Evolutionary conservation across 225 moss, liverwort and hornwort genomes (phyloP), one percentile per base, ranked within the genome.

Genomic region (Lunularia cruciata): DNA sequence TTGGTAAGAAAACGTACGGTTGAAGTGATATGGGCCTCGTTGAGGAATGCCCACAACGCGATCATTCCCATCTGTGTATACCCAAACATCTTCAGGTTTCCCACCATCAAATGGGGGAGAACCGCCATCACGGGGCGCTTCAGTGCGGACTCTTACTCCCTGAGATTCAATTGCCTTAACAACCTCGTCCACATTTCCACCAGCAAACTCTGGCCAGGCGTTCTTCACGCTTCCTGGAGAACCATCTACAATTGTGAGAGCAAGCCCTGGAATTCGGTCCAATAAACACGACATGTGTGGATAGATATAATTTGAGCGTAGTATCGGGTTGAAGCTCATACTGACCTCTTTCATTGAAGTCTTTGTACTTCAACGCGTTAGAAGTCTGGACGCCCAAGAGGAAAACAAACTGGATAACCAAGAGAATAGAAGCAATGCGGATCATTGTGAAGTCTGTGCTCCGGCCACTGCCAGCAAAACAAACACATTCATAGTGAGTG

Each of bases 91-190:
- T n/a, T 62, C 37, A 20, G 37, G 37, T 38, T 23, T 22, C 1
- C 61, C 61, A 40, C n/a, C 20, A 40, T 19, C 16, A 22, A 40
- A 23, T 7, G 61, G 61, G n/a, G 61, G 61, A 3, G 61, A 62
- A 32, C 30, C 30, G 13, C 40, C 40, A 15, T 58, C 57, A 58
- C 57, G 57, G 14, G 57, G 57, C 26, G 30, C 30, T 18, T 58
- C 57, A 12, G 26, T 7, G 4, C 14, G 32, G 33, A 58, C 57
- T 2, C 1, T 13, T 31, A 58, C 57, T 26, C 57, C 57, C 26
- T 58, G 31, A 31, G 4, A 10, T 15, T 58, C 33, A 3, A 58
- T 5, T 16, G 14, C 28, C n/a, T 5, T 11, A 30, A 13, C 8
- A 15, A 58, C 57, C 57, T 58, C 57, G 11, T 58, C 28, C 2